Conservation (phyloP, 139 green algal genomes). For the Coelastrella sp. region DNA sequence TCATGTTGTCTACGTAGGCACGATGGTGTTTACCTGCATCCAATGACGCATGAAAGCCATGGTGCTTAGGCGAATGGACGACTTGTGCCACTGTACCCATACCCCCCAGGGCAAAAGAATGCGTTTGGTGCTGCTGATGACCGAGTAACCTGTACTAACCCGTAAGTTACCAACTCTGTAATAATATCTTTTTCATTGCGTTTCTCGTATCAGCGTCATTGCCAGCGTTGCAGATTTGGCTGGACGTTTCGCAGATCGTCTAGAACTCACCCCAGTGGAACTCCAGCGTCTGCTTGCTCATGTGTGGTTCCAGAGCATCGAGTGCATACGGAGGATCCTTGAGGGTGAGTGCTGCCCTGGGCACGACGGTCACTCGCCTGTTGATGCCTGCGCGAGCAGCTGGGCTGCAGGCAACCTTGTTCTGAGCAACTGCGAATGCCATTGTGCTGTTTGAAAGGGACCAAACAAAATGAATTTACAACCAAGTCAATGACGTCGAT, state of each 20-base stretch:
- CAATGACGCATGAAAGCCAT: neutral
- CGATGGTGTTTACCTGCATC: slow-evolving; percentile 59
- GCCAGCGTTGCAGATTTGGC: slow-evolving; percentile 4
- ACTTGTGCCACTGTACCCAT: too few relatives aligned
- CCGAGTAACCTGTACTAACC: too few relatives aligned
- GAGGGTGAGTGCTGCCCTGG: slow-evolving; percentile 59
- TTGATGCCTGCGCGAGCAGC: neutral
- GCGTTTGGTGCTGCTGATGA: too few relatives aligned
- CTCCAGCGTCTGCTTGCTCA: slow-evolving; percentile 82
- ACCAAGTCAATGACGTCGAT: neutral
- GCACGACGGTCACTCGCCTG: slow-evolving; percentile 45
- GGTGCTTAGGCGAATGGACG: too few relatives aligned
- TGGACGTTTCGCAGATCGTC: neutral
- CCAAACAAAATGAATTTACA: neutral
- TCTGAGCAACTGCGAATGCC: slow-evolving; percentile 38
- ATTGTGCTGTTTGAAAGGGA: neutral
- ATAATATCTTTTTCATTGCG: too few relatives aligned
- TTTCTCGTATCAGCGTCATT: neutral
- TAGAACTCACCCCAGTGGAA: slow-evolving; percentile 91
- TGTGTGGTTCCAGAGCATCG: slow-evolving; percentile 81
- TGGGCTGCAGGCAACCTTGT: slow-evolving; percentile 17
- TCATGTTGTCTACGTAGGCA: slow-evolving; percentile 88
- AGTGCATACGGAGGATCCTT: slow-evolving; percentile 68
- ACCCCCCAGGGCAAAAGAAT: too few relatives aligned
- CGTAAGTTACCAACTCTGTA: too few relatives aligned